A percentile compares a stretch with the other conserved stretches of the same genome.
These are phyloP conservation scores for Neurospora pannonica DNA, from an alignment of 495 filamentous ascomycete species.

Conservation along the genomic window DNA sequence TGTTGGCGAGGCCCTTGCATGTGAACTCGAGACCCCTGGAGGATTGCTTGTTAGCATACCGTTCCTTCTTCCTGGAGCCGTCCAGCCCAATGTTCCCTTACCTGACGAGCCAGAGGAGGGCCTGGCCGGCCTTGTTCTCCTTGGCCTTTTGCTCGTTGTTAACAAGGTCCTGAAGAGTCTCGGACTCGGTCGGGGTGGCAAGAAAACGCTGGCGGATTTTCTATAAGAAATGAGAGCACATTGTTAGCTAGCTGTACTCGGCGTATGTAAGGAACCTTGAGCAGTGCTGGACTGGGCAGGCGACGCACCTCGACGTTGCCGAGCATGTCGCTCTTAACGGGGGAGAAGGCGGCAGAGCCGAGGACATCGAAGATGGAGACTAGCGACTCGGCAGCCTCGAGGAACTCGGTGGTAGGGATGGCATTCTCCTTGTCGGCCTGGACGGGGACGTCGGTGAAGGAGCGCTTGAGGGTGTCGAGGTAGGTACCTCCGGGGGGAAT, in stretches of 20 bases:
- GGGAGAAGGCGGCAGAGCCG: slow-evolving; percentile 69
- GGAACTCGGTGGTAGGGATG: slow-evolving; percentile 77
- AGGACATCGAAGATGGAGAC: slow-evolving; percentile 81
- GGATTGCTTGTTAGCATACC: neutral
- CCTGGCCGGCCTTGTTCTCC: slow-evolving; percentile 78
- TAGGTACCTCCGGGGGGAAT: slow-evolving; percentile 63
- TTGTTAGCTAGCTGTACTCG: slow-evolving; percentile 1
- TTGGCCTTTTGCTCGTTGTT: slow-evolving; percentile 77
- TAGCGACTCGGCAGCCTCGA: slow-evolving; percentile 80
- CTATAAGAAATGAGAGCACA: slow-evolving; percentile 30
- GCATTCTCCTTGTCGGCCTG: slow-evolving; percentile 61
- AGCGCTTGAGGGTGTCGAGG: slow-evolving; percentile 72
- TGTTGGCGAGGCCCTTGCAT: slow-evolving; percentile 67
- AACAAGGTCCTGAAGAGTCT: slow-evolving; percentile 74
- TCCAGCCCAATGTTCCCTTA: slow-evolving; percentile 28
- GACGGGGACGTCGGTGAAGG: slow-evolving; percentile 74
- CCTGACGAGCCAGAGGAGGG: slow-evolving; percentile 86
- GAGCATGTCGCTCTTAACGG: slow-evolving; percentile 82
- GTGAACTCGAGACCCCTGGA: slow-evolving; percentile 87
- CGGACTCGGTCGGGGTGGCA: slow-evolving; percentile 64
- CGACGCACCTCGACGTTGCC: slow-evolving; percentile 79
- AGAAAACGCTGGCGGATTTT: slow-evolving; percentile 84
- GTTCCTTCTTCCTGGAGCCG: neutral
- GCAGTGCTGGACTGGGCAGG: neutral
- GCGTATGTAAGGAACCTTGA: neutral